These are phyloP conservation scores for Rhizophagus clarus DNA, from an alignment of 192 early-diverging fungal genomes.

Conservation along the genomic window DNA sequence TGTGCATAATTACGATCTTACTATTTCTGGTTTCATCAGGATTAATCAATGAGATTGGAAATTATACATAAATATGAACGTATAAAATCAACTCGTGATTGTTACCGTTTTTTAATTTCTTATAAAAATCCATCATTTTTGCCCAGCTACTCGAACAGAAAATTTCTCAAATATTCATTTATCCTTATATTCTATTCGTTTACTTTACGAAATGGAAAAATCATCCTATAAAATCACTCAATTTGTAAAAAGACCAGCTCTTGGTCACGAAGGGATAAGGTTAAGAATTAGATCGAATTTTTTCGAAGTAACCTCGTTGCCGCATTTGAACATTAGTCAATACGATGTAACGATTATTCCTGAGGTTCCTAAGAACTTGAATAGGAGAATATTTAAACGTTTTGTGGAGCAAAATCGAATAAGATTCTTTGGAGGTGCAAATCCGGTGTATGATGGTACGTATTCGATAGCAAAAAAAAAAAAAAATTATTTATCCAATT, in stretches of 20 bases:
- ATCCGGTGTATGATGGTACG: conserved; percentile 73
- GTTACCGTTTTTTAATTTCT: no score
- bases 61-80: no score
- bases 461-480: background rate
- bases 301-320: conserved; percentile 69
- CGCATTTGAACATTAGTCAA: conserved; percentile 70
- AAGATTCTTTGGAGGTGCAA: conserved; percentile 57
- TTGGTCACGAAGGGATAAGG: conserved; percentile 49
- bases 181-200: no score
- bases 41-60: no score
- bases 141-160: no score
- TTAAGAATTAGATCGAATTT: conserved; percentile 67
- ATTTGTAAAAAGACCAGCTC: conserved; percentile 47
- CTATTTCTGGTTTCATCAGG: no score
- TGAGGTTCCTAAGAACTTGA: conserved; percentile 74
- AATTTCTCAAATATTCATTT: no score
- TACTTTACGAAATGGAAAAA: background rate
- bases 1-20: no score
- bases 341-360: conserved; percentile 81
- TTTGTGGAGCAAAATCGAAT: conserved; percentile 57
- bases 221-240: conserved; percentile 33
- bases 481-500: no score
- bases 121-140: no score
- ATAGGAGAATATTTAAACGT: conserved; percentile 65
- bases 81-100: no score